These are phyloP conservation scores for Thelonectria olida DNA, from an alignment of 2,329 filamentous ascomycete genomes.

Conservation along the genomic window DNA sequence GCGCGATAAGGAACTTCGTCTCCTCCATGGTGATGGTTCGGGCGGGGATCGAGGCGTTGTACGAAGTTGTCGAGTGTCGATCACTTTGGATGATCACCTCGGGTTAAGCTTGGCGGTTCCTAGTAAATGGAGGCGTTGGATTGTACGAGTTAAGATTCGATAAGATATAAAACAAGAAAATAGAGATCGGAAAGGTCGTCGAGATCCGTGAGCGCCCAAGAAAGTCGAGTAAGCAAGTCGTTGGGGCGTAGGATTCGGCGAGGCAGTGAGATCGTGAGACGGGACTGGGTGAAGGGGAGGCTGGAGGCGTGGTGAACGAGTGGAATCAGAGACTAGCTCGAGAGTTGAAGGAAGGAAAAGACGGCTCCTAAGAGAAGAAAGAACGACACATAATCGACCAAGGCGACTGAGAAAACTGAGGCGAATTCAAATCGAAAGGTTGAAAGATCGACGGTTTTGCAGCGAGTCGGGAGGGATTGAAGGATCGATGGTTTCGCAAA, in stretches of 20 bases:
- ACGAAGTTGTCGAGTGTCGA: slow-evolving; percentile 29
- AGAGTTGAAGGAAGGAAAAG: slow-evolving; percentile 33
- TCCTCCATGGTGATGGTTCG: slow-evolving; percentile 32
- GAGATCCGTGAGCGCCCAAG: slow-evolving; percentile 6
- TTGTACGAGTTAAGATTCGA: slow-evolving; percentile 21
- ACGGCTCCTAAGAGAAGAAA: slow-evolving; percentile 43
- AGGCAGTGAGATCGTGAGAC: slow-evolving; percentile 24
- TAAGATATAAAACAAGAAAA: slow-evolving; percentile 10
- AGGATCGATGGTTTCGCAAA: slow-evolving; percentile 32
- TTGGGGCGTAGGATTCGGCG: slow-evolving; percentile 15
- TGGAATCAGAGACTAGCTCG: slow-evolving; percentile 60
- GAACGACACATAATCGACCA: slow-evolving; percentile 49
- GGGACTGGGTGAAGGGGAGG: slow-evolving; percentile 1
- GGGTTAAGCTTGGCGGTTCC: slow-evolving; percentile 23
- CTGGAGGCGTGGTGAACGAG: slow-evolving; percentile 50
- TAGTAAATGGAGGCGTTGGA: slow-evolving; percentile 26
- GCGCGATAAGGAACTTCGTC: slow-evolving; percentile 32
- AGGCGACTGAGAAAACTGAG: slow-evolving; percentile 34
- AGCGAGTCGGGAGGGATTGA: slow-evolving; percentile 28
- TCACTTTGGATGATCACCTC: slow-evolving; percentile 36
- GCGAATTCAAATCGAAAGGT: slow-evolving; percentile 21
- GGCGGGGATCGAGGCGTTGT: slow-evolving; percentile 20
- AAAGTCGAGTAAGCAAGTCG: slow-evolving; percentile 13
- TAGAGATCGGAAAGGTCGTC: slow-evolving; percentile 12
- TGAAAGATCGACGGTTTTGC: slow-evolving; percentile 26